These are phyloP conservation scores for Aspergillus sergii DNA, from an alignment of 2,329 filamentous ascomycete genomes.

Conservation along the genomic window DNA sequence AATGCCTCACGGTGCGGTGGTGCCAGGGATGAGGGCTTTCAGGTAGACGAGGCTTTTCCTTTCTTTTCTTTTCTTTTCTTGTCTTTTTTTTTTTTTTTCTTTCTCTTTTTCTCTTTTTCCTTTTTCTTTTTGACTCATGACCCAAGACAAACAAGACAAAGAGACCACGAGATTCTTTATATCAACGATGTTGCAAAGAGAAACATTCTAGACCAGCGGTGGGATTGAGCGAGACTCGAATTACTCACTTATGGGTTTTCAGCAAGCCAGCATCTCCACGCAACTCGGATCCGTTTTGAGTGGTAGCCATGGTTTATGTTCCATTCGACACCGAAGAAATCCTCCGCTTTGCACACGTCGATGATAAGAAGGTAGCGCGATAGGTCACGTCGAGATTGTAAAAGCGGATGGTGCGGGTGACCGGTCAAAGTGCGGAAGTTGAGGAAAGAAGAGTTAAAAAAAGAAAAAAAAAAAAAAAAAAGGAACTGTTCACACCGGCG, in stretches of 20 bases:
- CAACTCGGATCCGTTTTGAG: conserved; percentile 51
- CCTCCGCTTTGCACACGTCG: conserved; percentile 16
- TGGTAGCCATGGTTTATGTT: conserved; percentile 45
- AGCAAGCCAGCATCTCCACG: conserved; percentile 59
- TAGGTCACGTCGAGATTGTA: conserved; percentile 10
- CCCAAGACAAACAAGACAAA: conserved; percentile 3
- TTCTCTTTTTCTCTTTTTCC: not conserved
- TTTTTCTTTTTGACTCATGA: not conserved
- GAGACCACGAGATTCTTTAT: conserved; percentile 3
- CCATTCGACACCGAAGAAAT: conserved; percentile 34
- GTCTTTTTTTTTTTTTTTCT: not conserved
- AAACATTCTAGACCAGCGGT: not conserved
- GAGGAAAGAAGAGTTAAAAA: conserved; percentile 10
- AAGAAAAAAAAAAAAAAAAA: conserved; percentile 18
- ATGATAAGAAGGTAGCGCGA: conserved; percentile 6
- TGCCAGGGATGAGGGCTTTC: not conserved
- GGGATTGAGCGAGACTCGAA: conserved; percentile 14
- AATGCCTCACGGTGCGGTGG: not conserved
- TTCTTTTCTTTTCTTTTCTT: not conserved
- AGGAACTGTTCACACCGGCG: conserved; percentile 23
- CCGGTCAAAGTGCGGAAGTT: conserved; percentile 15
- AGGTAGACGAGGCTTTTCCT: not conserved
- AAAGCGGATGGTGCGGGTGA: conserved; percentile 11
- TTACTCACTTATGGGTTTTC: conserved; percentile 60
- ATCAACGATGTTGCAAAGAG: not conserved